Base-by-base conservation (phyloP, 2,329 filamentous ascomycete species). In the Fusarium piperis region DNA sequence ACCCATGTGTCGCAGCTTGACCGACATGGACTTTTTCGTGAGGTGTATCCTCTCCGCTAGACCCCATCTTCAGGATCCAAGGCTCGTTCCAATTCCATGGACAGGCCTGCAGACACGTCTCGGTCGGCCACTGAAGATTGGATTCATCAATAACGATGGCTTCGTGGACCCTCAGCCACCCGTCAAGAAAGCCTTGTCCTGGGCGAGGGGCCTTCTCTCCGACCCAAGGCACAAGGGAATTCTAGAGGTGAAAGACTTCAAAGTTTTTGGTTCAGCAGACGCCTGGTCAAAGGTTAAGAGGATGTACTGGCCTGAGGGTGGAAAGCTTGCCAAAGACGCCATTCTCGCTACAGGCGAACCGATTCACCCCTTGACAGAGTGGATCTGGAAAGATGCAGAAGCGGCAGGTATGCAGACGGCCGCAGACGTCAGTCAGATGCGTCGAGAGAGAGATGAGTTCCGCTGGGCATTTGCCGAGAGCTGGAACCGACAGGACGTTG, bases 301-400 rank as follows among this genome's bases (percentile, higher is more conserved):
- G 4, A 81, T 85, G 13, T 87, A 87, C 78, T 87, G 83, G 75
- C 85, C 85, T 0, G 84, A 86, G 28, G 83, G 82, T 15, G 83
- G 41, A 61, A 68, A 33, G 69, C 80, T 56, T 78, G 78, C 58
- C 26, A 76, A 58, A 41, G 75, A 74, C 3, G 72, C 78, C 18
- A 77, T 87, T 32, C 68, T 69, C 0, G 69, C 77, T 11, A 77
- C 81, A 0, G 82, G 82, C 10, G 86, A 88, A 68, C 85, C 86
- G 0, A 69, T 82, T n/a, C 81, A 82, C 12, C 77, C 82, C 0
- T 77, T 87, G 2, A 86, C 81, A 9, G 73, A 84, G 62, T 85
- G 82, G 81, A 78, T 79, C 41, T 72, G 78, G 60, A 71, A 73
- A 30, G 77, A 80, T n/a, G 78, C 76, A 12, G 76, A 79, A 18